A percentile compares a stretch with the other conserved stretches of the same genome.
phyloP scores from a whole-genome alignment of 108 stramenopile species.

The Cyclotella kingstonii region DNA sequence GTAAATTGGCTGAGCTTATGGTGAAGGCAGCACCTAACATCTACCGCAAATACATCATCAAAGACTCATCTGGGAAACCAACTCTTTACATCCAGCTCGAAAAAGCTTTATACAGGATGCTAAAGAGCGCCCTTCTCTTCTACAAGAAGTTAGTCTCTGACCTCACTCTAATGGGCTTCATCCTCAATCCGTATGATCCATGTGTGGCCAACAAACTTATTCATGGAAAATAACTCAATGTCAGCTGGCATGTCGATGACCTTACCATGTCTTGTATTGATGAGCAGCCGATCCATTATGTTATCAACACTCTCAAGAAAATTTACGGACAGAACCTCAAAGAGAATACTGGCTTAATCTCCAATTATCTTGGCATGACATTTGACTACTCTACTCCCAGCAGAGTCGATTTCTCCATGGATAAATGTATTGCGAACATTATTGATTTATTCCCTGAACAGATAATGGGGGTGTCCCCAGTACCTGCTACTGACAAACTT shows the following conservation, averaged over 20 bases:
- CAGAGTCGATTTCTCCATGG: neutral
- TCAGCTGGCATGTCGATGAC: slow-evolving; percentile 13
- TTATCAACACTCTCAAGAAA: neutral
- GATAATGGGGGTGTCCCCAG: neutral
- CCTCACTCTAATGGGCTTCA: neutral
- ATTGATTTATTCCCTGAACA: neutral
- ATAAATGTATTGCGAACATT: neutral
- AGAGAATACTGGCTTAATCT: neutral
- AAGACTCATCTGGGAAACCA: no score
- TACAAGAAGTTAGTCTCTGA: neutral
- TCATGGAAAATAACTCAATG: neutral
- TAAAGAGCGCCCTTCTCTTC: neutral
- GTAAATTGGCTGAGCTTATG: neutral
- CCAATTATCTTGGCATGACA: slow-evolving; percentile 1
- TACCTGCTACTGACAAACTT: slow-evolving; percentile 1
- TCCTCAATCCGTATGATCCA: slow-evolving; percentile 7
- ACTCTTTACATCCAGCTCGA: neutral
- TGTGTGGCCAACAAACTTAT: slow-evolving; percentile 4
- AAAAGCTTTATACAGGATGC: neutral
- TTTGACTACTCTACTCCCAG: neutral
- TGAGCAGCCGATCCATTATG: neutral
- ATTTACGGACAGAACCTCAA: neutral
- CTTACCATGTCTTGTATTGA: neutral
- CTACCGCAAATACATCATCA: no score
- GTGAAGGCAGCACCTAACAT: no score